These are phyloP conservation scores for Linum trigynum DNA, from an alignment of 345 rosid species.

Conservation along the genomic window DNA sequence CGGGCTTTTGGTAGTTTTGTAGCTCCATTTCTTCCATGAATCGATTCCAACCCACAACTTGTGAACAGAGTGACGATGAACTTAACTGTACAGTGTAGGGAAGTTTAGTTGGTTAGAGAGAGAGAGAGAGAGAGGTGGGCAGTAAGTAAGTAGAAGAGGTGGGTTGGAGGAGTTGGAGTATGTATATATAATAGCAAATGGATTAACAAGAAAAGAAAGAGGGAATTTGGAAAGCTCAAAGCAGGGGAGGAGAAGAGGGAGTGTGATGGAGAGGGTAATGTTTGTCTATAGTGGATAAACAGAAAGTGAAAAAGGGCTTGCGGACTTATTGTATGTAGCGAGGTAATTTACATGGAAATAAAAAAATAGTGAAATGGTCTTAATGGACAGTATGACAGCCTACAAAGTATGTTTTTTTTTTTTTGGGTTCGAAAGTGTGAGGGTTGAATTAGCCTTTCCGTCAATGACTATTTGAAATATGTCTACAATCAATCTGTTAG, in stretches of 20 bases:
- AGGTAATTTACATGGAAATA: too few relatives aligned
- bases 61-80: slow-evolving; percentile 13
- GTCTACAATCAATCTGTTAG: too few relatives aligned
- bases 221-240: not conserved
- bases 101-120: slow-evolving; percentile 17
- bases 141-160: slow-evolving; percentile 39
- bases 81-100: slow-evolving; percentile 47
- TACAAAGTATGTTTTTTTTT: too few relatives aligned
- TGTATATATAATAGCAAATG: slow-evolving; percentile 28
- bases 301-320: too few relatives aligned
- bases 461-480: too few relatives aligned
- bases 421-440: too few relatives aligned
- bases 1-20: slow-evolving; percentile 28
- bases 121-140: slow-evolving; percentile 5
- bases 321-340: too few relatives aligned
- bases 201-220: slow-evolving; percentile 15
- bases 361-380: too few relatives aligned
- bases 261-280: not conserved
- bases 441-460: too few relatives aligned
- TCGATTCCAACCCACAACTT: not conserved
- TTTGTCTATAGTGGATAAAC: too few relatives aligned
- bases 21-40: slow-evolving; percentile 31
- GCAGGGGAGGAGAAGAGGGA: not conserved
- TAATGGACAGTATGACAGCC: too few relatives aligned
- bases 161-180: slow-evolving; percentile 34